Evolutionary conservation across 2,329 filamentous ascomycete species (phyloP), one percentile per base, ranked within the genome.

Genomic region (Byssoonygena ceratinophila): DNA sequence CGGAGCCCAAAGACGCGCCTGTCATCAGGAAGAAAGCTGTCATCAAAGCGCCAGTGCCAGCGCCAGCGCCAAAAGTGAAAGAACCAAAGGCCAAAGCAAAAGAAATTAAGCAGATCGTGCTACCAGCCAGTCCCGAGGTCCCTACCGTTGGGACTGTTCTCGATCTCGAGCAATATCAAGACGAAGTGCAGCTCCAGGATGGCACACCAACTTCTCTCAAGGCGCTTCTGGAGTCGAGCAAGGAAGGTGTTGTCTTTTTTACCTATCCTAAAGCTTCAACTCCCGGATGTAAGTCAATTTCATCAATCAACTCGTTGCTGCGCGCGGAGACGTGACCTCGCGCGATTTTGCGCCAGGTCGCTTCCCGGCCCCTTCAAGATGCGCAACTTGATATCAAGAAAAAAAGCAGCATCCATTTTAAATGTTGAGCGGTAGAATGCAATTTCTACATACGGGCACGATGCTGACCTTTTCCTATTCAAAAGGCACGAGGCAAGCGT

Each of bases 261-360:
- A 96, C 90, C 29, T 97, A 97, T 66, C 92, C 92, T 54, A 94
- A 86, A 72, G 92, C 92, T 11, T 92, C 85, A 25, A 98, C 92
- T 20, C 87, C 88, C 34, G 91, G 91, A 57, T 97, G 91, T 95
- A 81, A 80, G 87, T 68, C 54, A 20, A 44, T 32, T 25, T 31
- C 43, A 46, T 51, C 41, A n/a, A 16, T 43, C 32, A 31, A 50
- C 23, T 9, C 4, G 44, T n/a, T 36, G n/a, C n/a, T n/a, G n/a
- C n/a, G n/a, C n/a, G n/a, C n/a, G n/a, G n/a, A n/a, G n/a, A n/a
- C n/a, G n/a, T n/a, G n/a, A n/a, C n/a, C n/a, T n/a, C 9, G 27
- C 27, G 27, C 27, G 27, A 29, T 5, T 29, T 9, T 29, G 27
- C 5, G 27, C 9, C 27, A 9, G 27, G 4, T 29, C 27, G 4